A percentile compares a stretch with the other conserved stretches of the same genome.
Conservation (phyloP, 2,329 filamentous ascomycete genomes). For the Neonectria neomacrospora region DNA sequence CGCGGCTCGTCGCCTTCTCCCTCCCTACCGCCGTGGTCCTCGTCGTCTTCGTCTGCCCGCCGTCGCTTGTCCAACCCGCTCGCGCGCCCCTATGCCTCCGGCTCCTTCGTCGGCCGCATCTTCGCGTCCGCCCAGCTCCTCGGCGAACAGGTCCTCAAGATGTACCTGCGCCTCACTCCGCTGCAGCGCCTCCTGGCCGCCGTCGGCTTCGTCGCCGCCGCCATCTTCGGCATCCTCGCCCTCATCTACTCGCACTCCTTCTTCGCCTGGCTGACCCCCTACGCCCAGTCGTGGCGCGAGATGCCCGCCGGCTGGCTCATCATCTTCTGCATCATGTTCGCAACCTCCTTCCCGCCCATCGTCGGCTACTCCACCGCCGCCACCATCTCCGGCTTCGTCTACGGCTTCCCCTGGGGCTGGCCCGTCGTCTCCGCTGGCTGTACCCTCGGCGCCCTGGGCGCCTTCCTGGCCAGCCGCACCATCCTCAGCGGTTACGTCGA, state of each 20-base stretch:
- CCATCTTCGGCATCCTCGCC: slow-evolving; percentile 72
- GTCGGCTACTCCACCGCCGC: slow-evolving; percentile 85
- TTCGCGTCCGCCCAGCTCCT: slow-evolving; percentile 53
- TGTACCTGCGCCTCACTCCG: slow-evolving; percentile 67
- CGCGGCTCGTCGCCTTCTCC: slow-evolving; percentile 47
- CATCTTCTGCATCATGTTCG: slow-evolving; percentile 78
- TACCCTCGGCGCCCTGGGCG: slow-evolving; percentile 78
- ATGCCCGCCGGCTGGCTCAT: slow-evolving; percentile 78
- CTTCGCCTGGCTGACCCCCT: slow-evolving; percentile 78
- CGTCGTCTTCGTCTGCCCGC: slow-evolving; percentile 18
- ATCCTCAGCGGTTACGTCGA: slow-evolving; percentile 83
- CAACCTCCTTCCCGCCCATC: slow-evolving; percentile 85
- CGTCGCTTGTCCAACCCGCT: slow-evolving; percentile 58
- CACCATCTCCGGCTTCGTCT: slow-evolving; percentile 66
- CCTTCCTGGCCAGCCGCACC: slow-evolving; percentile 84
- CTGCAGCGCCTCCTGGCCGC: slow-evolving; percentile 71
- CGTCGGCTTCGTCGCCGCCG: slow-evolving; percentile 59
- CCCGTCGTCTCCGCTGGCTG: slow-evolving; percentile 83
- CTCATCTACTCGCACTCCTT: slow-evolving; percentile 83
- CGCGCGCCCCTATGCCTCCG: slow-evolving; percentile 45
- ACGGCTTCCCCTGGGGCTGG: slow-evolving; percentile 75
- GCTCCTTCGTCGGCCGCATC: slow-evolving; percentile 48
- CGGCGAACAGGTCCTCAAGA: slow-evolving; percentile 56
- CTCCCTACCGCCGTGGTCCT: slow-evolving; percentile 44
- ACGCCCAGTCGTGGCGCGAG: slow-evolving; percentile 80